These are phyloP conservation scores for Parastagonospora nodorum DNA, from an alignment of 2,329 filamentous ascomycete genomes.

Conservation along the genomic window DNA sequence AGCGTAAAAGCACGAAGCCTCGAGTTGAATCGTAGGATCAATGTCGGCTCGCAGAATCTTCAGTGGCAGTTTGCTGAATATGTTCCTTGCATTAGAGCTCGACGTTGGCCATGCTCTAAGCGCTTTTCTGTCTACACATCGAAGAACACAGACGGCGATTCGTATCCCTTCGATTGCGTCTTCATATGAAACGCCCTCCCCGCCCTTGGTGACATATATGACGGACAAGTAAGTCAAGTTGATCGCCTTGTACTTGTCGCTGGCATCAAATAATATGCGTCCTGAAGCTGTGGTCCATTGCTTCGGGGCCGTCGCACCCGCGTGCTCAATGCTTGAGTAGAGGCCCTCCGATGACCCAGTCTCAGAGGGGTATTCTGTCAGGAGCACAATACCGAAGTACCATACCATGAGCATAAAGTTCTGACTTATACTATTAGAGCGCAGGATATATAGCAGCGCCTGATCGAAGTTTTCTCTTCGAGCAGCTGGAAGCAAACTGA, in stretches of 20 bases:
- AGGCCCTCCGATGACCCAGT: not conserved
- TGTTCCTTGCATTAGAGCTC: slow-evolving; percentile 19
- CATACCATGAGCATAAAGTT: slow-evolving; percentile 38
- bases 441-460: slow-evolving; percentile 33
- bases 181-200: slow-evolving; percentile 26
- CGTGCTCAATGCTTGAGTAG: slow-evolving; percentile 4
- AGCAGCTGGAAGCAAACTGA: slow-evolving; percentile 28
- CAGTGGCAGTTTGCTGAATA: slow-evolving; percentile 32
- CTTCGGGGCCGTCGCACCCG: slow-evolving; percentile 8
- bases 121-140: slow-evolving; percentile 23
- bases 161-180: slow-evolving; percentile 38
- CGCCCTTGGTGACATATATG: slow-evolving; percentile 34
- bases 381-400: slow-evolving; percentile 40
- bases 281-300: slow-evolving; percentile 39
- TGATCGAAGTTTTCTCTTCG: slow-evolving; percentile 31
- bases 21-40: slow-evolving; percentile 30
- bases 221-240: slow-evolving; percentile 37
- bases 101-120: slow-evolving; percentile 31
- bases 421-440: slow-evolving; percentile 23
- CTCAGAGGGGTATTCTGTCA: slow-evolving; percentile 28
- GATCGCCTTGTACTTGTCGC: slow-evolving; percentile 34
- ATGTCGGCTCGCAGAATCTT: slow-evolving; percentile 30
- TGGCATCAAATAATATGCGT: slow-evolving; percentile 37
- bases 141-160: slow-evolving; percentile 37
- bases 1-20: slow-evolving; percentile 37